Percentiles rank a stretch among this genome's conserved stretches.
Conservation (phyloP, 495 filamentous ascomycete species). For the Hyaloscypha hepaticicola region DNA sequence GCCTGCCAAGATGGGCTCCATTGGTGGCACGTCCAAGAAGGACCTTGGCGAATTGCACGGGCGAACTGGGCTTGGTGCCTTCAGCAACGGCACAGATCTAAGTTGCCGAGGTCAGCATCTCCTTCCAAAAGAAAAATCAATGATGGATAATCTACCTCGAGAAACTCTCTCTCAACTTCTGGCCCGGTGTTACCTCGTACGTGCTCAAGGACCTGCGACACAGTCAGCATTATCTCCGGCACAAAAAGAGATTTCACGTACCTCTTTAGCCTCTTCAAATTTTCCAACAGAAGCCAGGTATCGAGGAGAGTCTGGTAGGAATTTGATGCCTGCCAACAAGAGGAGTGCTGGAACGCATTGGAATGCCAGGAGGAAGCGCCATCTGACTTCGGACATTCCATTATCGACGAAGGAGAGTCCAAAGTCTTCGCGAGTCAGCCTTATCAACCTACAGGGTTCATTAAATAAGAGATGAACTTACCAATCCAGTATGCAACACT, state of each 20-base stretch:
- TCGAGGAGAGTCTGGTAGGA: slow-evolving; percentile 50
- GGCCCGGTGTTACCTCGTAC: slow-evolving; percentile 30
- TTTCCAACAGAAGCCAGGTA: slow-evolving; percentile 34
- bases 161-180: slow-evolving; percentile 40
- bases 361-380: slow-evolving; percentile 56
- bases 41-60: slow-evolving; percentile 36
- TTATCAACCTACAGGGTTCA: background rate
- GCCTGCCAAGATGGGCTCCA: slow-evolving; percentile 39
- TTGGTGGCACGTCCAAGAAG: slow-evolving; percentile 37
- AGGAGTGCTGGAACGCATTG: slow-evolving; percentile 54
- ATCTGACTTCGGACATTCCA: slow-evolving; percentile 42
- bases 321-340: slow-evolving; percentile 44
- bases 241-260: background rate
- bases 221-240: background rate
- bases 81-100: slow-evolving; percentile 37
- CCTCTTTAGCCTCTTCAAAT: slow-evolving; percentile 35
- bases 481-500: slow-evolving; percentile 59
- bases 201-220: slow-evolving; percentile 25
- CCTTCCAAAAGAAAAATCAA: background rate
- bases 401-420: slow-evolving; percentile 52
- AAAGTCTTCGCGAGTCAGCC: slow-evolving; percentile 36
- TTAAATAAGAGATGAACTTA: background rate
- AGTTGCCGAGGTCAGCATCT: background rate
- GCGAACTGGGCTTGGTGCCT: slow-evolving; percentile 38
- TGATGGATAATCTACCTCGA: slow-evolving; percentile 29